phyloP scores from a whole-genome alignment of 2,329 filamentous ascomycete species.

The Nigrospora oryzae region DNA sequence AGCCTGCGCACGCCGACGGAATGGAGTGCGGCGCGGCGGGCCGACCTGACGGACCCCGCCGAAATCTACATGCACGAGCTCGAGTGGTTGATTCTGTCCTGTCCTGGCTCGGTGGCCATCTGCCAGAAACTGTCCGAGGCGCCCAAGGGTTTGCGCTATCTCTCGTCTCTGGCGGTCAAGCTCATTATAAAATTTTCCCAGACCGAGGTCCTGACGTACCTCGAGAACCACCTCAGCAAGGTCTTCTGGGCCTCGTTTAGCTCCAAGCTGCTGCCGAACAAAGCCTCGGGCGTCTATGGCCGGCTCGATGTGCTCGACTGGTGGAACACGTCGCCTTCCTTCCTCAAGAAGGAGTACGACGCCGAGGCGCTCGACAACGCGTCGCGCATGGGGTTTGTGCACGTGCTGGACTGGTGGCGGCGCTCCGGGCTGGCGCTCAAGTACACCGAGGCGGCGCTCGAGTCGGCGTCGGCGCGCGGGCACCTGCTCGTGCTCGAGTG shows the following conservation, averaged over 20 bases:
- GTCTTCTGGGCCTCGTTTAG: conserved; percentile 77
- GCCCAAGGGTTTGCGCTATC: conserved; percentile 57
- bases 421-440: conserved; percentile 68
- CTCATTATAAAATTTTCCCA: conserved; percentile 88
- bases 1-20: conserved; percentile 61
- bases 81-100: conserved; percentile 76
- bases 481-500: conserved; percentile 83
- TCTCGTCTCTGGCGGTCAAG: conserved; percentile 76
- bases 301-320: conserved; percentile 80
- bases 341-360: conserved; percentile 80
- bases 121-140: conserved; percentile 66
- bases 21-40: conserved; percentile 17
- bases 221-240: conserved; percentile 56
- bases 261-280: conserved; percentile 76
- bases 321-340: conserved; percentile 78
- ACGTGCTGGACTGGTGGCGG: conserved; percentile 87
- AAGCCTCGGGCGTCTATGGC: conserved; percentile 80
- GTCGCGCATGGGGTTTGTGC: conserved; percentile 74
- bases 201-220: conserved; percentile 66
- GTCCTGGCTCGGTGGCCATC: conserved; percentile 55
- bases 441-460: conserved; percentile 80
- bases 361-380: conserved; percentile 80
- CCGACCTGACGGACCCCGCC: conserved; percentile 45
- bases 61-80: conserved; percentile 69
- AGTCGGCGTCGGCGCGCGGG: conserved; percentile 78